Evolutionary conservation across 352 stramenopile species (phyloP), one percentile per base, ranked within the genome.

Genomic region (Phytophthora rubi): DNA sequence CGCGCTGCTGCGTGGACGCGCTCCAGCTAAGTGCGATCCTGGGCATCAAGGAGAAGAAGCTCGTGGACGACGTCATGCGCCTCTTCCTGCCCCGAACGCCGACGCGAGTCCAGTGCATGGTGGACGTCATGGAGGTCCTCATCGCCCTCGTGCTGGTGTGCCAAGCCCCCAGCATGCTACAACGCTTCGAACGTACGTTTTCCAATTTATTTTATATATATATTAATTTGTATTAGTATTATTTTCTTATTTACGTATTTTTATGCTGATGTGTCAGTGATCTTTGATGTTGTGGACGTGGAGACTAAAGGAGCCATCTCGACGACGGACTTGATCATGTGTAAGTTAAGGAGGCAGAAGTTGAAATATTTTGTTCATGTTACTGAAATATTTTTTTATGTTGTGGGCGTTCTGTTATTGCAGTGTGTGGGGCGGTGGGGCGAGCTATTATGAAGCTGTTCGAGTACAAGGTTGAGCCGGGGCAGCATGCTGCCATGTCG

Each of bases 91-190:
- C 83, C 1, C 75, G 75, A n/a, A 85, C 79, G 6, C 74, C 82
- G 2, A 90, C 79, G 30, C 74, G 83, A 28, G 80, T 85, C 35
- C 80, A 88, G 70, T 88, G 77, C 62, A 89, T 88, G 83, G 78
- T 93, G 28, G 85, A 93, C 63, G 68, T 65, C n/a, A 88, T 88
- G 73, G 83, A 93, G 62, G 75, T 93, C 13, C 71, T 91, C 28
- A 75, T 91, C 33, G 80, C 82, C 23, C 53, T 93, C 12, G 71
- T 80, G 9, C 78, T 93, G 51, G 82, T 91, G 10, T 91, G 82
- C 33, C 85, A 93, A 56, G 81, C 83, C 16, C 72, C 80, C 1
- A 77, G 59, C 30, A 90, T 89, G 81, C 70, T 76, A 23, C 72
- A 71, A n/a, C 83, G 83, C 37, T 90, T 90, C 53, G 76, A 91